phyloP scores from a whole-genome alignment of 2,329 filamentous ascomycete species.

The Mollisiaceae sp. region DNA sequence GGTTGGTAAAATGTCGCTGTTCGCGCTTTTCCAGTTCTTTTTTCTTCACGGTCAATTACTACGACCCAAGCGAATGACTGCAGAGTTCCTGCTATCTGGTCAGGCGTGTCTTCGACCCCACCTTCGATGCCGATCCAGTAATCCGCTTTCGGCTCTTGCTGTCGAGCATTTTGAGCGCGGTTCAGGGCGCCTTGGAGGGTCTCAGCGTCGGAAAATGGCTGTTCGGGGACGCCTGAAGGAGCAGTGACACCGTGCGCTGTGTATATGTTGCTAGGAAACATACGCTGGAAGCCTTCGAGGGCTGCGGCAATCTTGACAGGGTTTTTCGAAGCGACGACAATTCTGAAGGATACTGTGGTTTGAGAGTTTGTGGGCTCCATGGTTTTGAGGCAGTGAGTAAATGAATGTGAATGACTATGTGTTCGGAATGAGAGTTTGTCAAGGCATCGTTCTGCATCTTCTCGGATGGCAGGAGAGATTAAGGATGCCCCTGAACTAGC shows the following conservation, averaged over 20 bases:
- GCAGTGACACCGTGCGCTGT: slow-evolving; percentile 42
- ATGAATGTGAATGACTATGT: no score
- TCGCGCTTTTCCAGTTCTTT: slow-evolving; percentile 45
- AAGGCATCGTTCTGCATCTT: no score
- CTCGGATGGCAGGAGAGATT: no score
- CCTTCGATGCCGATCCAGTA: slow-evolving; percentile 51
- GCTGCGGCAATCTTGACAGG: slow-evolving; percentile 48
- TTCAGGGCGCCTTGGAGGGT: slow-evolving; percentile 49
- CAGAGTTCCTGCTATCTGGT: slow-evolving; percentile 34
- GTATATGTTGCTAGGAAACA: slow-evolving; percentile 43
- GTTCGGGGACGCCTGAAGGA: slow-evolving; percentile 47
- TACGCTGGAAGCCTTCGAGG: slow-evolving; percentile 44
- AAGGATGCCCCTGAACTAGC: no score
- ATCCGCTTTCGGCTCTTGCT: slow-evolving; percentile 42
- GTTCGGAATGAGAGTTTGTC: no score
- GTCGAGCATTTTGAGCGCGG: slow-evolving; percentile 44
- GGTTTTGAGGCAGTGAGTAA: no score
- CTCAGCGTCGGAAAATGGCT: slow-evolving; percentile 47
- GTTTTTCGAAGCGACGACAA: slow-evolving; percentile 48
- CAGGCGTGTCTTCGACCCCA: slow-evolving; percentile 43
- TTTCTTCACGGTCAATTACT: slow-evolving; percentile 40
- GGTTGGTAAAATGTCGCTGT: slow-evolving; percentile 48
- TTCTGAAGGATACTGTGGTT: slow-evolving; percentile 1
- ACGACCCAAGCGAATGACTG: slow-evolving; percentile 50
- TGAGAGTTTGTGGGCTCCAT: slow-evolving; percentile 5